phyloP scores from a whole-genome alignment of 495 filamentous ascomycete species.

The Wilcoxina mikolae region DNA sequence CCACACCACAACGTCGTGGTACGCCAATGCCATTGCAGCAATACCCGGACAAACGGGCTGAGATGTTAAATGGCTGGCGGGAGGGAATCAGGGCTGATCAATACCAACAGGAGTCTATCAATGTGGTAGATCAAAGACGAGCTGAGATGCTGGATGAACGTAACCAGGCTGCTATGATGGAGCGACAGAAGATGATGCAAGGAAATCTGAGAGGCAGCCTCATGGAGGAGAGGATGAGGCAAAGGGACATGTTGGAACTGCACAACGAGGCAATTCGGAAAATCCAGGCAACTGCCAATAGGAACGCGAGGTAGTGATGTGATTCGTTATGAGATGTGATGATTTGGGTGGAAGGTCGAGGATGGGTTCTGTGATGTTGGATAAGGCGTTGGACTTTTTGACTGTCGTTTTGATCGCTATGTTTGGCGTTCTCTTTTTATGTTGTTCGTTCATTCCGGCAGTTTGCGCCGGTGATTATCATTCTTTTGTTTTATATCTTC shows the following conservation, averaged over 20 bases:
- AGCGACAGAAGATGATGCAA: constrained; percentile 32
- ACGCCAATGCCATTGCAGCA: background rate
- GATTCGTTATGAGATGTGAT: too few species aligned
- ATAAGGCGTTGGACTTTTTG: too few species aligned
- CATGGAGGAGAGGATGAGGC: constrained; percentile 61
- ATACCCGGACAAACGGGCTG: constrained; percentile 5
- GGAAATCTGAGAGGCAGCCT: constrained; percentile 34
- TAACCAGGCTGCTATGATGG: constrained; percentile 15
- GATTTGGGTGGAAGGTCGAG: too few species aligned
- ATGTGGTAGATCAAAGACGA: constrained; percentile 31
- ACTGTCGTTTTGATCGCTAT: too few species aligned
- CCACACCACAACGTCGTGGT: background rate
- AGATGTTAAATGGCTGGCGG: constrained; percentile 60
- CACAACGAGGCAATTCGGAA: constrained; percentile 69
- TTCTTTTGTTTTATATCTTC: too few species aligned
- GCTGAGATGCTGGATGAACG: constrained; percentile 35
- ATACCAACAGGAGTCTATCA: constrained; percentile 32
- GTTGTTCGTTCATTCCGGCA: too few species aligned
- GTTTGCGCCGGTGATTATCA: too few species aligned
- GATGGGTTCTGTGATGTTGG: too few species aligned
- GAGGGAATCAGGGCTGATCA: constrained; percentile 54
- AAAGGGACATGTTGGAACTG: constrained; percentile 55
- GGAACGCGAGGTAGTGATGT: background rate
- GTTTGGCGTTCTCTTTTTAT: too few species aligned
- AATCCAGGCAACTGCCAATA: constrained; percentile 43